A percentile compares a stretch with the other conserved stretches of the same genome.
These are phyloP conservation scores for Nannochloris sp. DNA, from an alignment of 139 green algal species.

Conservation along the genomic window DNA sequence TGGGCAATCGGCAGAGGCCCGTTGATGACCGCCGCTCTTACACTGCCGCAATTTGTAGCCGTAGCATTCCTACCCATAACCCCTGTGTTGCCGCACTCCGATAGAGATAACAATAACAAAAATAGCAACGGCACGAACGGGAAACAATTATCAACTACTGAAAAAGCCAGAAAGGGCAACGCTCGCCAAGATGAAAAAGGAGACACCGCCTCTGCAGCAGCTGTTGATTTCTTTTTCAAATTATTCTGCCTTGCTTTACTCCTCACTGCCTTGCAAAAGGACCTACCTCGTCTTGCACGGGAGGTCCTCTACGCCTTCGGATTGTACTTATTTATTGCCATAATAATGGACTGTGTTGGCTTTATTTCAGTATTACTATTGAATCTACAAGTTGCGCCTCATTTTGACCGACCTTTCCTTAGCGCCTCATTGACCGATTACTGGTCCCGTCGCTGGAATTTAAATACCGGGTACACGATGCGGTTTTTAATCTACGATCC, in stretches of 20 bases:
- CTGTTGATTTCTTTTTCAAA: neutral
- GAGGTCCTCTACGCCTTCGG: neutral
- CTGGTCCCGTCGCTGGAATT: slow-evolving; percentile 50
- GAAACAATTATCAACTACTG: too few species aligned
- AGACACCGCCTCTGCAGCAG: neutral
- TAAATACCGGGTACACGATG: slow-evolving; percentile 36
- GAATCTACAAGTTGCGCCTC: slow-evolving; percentile 22
- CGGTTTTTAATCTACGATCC: slow-evolving; percentile 33
- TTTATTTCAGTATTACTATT: neutral
- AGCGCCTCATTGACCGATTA: slow-evolving; percentile 28
- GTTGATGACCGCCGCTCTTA: slow-evolving; percentile 1
- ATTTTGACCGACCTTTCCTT: slow-evolving; percentile 39
- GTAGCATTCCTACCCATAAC: slow-evolving; percentile 22
- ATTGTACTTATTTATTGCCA: slow-evolving; percentile 30
- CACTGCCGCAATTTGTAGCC: slow-evolving; percentile 5
- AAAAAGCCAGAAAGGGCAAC: too few species aligned
- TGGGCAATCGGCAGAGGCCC: slow-evolving; percentile 4
- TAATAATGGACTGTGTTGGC: slow-evolving; percentile 20
- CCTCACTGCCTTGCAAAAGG: neutral
- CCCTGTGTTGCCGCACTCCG: neutral
- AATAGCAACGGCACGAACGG: too few species aligned
- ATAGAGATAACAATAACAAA: neutral
- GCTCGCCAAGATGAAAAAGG: neutral
- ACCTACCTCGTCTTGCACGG: slow-evolving; percentile 5
- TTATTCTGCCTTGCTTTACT: neutral